Conservation (phyloP, 352 stramenopile species). For the Peronosclerospora sorghi region DNA sequence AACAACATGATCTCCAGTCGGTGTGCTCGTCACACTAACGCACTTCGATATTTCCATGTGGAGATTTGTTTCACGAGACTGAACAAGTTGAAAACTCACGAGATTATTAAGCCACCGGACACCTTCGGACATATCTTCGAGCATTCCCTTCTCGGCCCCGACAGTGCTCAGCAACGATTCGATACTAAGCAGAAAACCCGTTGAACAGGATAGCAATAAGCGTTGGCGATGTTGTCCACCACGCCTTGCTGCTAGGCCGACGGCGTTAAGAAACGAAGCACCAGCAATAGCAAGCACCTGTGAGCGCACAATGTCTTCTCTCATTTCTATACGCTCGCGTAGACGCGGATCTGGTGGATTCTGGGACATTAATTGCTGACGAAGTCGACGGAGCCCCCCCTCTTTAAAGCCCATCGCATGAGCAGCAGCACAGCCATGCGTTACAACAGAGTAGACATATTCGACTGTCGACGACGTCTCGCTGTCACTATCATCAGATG, state of each 20-base stretch:
- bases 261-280: constrained; percentile 58
- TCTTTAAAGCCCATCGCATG: constrained; percentile 81
- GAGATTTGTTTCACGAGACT: constrained; percentile 36
- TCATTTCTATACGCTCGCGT: constrained; percentile 59
- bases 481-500: constrained; percentile 24
- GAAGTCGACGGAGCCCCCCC: constrained; percentile 53
- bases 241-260: constrained; percentile 51
- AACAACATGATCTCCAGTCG: constrained; percentile 46
- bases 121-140: constrained; percentile 86
- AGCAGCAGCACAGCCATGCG: constrained; percentile 68
- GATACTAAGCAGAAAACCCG: constrained; percentile 86
- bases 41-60: constrained; percentile 68
- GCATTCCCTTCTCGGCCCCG: constrained; percentile 93
- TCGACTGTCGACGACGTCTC: constrained; percentile 29
- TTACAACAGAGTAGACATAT: constrained; percentile 62
- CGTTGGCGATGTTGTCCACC: constrained; percentile 44
- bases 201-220: constrained; percentile 53
- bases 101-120: constrained; percentile 70
- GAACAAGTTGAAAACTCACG: constrained; percentile 72
- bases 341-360: constrained; percentile 36
- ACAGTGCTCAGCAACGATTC: constrained; percentile 91
- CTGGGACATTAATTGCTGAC: constrained; percentile 32
- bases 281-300: constrained; percentile 64
- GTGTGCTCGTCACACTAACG: constrained; percentile 42
- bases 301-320: constrained; percentile 68